A percentile compares a stretch with the other conserved stretches of the same genome.
phyloP scores from a whole-genome alignment of 1,139 yeast genomes.

The Taphrina flavorubra region DNA sequence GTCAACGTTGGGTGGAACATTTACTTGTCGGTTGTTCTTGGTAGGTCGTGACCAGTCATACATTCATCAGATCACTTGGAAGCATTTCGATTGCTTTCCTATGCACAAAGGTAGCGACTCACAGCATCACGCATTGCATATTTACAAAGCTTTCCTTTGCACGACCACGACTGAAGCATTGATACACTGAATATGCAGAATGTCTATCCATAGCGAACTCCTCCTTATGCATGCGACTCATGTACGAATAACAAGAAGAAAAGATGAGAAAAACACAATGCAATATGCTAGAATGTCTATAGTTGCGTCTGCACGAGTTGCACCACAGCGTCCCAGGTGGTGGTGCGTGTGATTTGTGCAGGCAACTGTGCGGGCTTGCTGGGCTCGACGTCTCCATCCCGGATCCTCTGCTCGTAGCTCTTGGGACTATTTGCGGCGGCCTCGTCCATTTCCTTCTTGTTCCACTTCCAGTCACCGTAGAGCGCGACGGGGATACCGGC shows the following conservation, averaged over 20 bases:
- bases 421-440: conserved; percentile 26
- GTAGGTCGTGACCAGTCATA: conserved; percentile 6
- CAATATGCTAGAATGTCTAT: not conserved
- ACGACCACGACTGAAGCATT: not conserved
- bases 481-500: conserved; percentile 37
- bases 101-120: not conserved
- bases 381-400: conserved; percentile 18
- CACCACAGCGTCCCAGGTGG: conserved; percentile 22
- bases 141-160: not conserved
- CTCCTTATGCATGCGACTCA: not conserved
- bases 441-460: conserved; percentile 25
- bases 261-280: no score
- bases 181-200: no score
- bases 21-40: conserved; percentile 32
- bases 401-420: conserved; percentile 24
- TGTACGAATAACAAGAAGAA: not conserved
- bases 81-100: not conserved
- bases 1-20: conserved; percentile 39
- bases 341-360: conserved; percentile 8
- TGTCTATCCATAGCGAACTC: no score
- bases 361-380: conserved; percentile 26
- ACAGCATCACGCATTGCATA: not conserved
- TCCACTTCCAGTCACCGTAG: conserved; percentile 40
- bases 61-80: not conserved
- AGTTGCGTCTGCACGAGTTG: conserved; percentile 4